Evolutionary conservation across 805 yeast species (phyloP).

Genomic region (Yamadazyma endophytica): DNA sequence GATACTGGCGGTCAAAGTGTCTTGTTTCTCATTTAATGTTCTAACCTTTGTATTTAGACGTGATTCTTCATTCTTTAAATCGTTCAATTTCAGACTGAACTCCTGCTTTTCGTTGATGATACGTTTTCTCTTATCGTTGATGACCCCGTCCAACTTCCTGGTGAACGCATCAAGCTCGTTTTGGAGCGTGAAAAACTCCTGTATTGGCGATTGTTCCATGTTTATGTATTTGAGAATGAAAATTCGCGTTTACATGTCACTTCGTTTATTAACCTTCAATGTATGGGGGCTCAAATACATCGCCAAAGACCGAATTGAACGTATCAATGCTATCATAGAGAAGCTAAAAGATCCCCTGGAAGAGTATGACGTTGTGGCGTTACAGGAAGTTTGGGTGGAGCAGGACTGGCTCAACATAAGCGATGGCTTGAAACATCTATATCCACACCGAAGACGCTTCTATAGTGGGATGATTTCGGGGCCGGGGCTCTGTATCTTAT

Average conservation of each 20-base stretch:
- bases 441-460: slow-evolving; percentile 67
- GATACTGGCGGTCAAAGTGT: slow-evolving; percentile 23
- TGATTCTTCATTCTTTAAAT: slow-evolving; percentile 25
- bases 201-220: slow-evolving; percentile 5
- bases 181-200: slow-evolving; percentile 9
- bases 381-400: slow-evolving; percentile 93
- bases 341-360: slow-evolving; percentile 36
- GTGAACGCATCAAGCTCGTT: slow-evolving; percentile 10
- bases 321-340: slow-evolving; percentile 74
- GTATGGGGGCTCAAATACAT: slow-evolving; percentile 90
- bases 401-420: slow-evolving; percentile 74
- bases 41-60: slow-evolving; percentile 27
- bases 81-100: slow-evolving; percentile 25
- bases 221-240: background rate
- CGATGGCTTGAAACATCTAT: slow-evolving; percentile 37
- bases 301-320: slow-evolving; percentile 60
- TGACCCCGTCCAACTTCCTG: slow-evolving; percentile 5
- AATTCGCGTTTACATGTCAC: background rate
- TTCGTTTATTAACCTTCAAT: slow-evolving; percentile 64
- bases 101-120: slow-evolving; percentile 31
- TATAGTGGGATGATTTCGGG: slow-evolving; percentile 85
- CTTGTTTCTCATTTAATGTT: slow-evolving; percentile 20
- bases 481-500: slow-evolving; percentile 85
- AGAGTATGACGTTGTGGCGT: slow-evolving; percentile 76
- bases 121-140: slow-evolving; percentile 21